Evolutionary conservation across 345 rosid genomes (phyloP).

Genomic region (Salix arbutifolia): DNA sequence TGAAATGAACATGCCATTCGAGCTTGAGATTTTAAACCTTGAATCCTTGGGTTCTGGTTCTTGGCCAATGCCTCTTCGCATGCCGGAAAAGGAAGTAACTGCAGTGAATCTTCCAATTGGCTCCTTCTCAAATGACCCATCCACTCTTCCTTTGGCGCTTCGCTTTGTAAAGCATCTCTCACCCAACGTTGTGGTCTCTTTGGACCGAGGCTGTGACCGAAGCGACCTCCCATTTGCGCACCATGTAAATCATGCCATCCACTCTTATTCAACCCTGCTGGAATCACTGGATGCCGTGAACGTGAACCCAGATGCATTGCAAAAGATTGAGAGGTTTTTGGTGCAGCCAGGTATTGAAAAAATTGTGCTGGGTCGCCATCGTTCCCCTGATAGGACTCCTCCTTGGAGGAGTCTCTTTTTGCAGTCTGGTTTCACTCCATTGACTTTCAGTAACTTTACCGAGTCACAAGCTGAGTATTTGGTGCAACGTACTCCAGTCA

Average conservation of each 20-base stretch:
- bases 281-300: conserved; percentile 33
- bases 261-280: conserved; percentile 19
- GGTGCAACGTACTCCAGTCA: conserved; percentile 22
- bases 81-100: conserved; percentile 47
- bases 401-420: conserved; percentile 21
- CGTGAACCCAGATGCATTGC: conserved; percentile 17
- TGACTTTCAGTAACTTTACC: conserved; percentile 26
- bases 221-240: conserved; percentile 27
- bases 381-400: conserved; percentile 12
- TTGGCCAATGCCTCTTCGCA: conserved; percentile 32
- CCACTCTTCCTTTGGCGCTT: conserved; percentile 29
- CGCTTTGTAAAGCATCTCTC: conserved; percentile 26
- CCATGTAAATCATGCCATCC: conserved; percentile 22
- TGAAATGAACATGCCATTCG: conserved; percentile 63
- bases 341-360: conserved; percentile 23
- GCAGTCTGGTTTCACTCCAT: conserved; percentile 22
- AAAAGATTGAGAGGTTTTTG: conserved; percentile 26
- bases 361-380: conserved; percentile 16
- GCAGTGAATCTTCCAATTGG: conserved; percentile 73
- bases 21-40: conserved; percentile 52
- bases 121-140: conserved; percentile 52
- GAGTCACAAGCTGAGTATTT: conserved; percentile 30
- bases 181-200: conserved; percentile 24
- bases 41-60: conserved; percentile 53
- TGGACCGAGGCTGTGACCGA: conserved; percentile 24